Percentiles rank a stretch among this genome's conserved stretches.
phyloP scores from a whole-genome alignment of 768 basidiomycete species.

The Naganishia onofrii region DNA sequence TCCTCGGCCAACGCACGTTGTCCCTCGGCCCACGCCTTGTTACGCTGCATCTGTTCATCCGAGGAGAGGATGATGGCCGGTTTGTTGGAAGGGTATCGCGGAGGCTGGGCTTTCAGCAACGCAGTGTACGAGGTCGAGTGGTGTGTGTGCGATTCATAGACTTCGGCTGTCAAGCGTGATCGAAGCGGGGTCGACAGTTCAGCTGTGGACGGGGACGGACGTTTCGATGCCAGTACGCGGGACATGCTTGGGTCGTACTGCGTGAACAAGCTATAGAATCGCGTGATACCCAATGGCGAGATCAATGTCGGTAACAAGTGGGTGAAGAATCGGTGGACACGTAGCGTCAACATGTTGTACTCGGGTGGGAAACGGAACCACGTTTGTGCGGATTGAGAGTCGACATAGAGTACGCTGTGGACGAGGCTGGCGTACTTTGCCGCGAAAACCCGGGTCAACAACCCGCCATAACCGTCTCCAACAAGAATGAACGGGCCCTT shows the following conservation, averaged over 20 bases:
- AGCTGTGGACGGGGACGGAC: constrained; percentile 38
- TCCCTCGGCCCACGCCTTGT: constrained; percentile 46
- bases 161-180: constrained; percentile 48
- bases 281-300: constrained; percentile 44
- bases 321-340: constrained; percentile 41
- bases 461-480: constrained; percentile 51
- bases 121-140: constrained; percentile 41
- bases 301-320: constrained; percentile 44
- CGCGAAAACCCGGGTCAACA: constrained; percentile 48
- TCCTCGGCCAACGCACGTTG: constrained; percentile 48
- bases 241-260: constrained; percentile 44
- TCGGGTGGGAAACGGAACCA: constrained; percentile 47
- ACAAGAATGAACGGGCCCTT: constrained; percentile 40
- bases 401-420: constrained; percentile 48
- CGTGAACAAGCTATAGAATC: constrained; percentile 46
- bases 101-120: constrained; percentile 36
- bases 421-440: constrained; percentile 41
- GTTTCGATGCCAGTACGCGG: constrained; percentile 44
- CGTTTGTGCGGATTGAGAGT: constrained; percentile 49
- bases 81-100: constrained; percentile 38
- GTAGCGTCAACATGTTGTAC: constrained; percentile 35
- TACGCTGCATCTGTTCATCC: constrained; percentile 38
- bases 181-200: constrained; percentile 43
- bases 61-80: constrained; percentile 43
- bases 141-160: constrained; percentile 45